Conservation (phyloP, 148 eudicot species). For the Rhododendron williamsianum region DNA sequence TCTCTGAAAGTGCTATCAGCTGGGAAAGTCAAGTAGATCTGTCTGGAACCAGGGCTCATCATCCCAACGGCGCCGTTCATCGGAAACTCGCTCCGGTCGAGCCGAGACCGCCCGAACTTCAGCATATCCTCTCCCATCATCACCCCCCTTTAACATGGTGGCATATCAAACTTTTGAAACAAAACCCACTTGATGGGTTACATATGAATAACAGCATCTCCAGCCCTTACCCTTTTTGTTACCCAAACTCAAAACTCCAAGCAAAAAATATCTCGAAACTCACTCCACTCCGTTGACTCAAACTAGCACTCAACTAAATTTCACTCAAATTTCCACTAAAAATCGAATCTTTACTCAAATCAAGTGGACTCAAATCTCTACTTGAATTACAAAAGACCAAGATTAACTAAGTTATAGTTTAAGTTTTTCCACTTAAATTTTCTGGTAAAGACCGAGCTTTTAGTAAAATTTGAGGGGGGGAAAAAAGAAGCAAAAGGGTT, state of each 20-base stretch:
- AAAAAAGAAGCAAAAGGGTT: too few relatives aligned
- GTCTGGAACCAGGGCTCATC: slow-evolving; percentile 72
- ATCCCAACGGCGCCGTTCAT: slow-evolving; percentile 36
- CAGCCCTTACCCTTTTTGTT: neutral
- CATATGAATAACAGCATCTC: neutral
- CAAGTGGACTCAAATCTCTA: neutral
- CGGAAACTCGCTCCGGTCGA: slow-evolving; percentile 43
- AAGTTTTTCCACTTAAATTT: neutral
- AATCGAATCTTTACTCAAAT: neutral
- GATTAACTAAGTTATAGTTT: too few relatives aligned
- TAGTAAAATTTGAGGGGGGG: neutral
- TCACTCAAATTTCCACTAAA: neutral
- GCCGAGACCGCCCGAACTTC: slow-evolving; percentile 52
- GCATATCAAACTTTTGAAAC: neutral
- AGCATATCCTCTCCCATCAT: slow-evolving; percentile 74
- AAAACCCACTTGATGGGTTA: neutral
- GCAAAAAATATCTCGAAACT: neutral
- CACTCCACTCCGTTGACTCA: neutral
- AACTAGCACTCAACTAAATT: neutral
- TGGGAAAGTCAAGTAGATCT: slow-evolving; percentile 92
- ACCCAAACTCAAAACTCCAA: neutral
- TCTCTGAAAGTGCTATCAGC: slow-evolving; percentile 92
- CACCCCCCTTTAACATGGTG: slow-evolving; percentile 24
- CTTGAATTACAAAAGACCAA: neutral
- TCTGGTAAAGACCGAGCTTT: neutral